Percentiles rank a stretch among this genome's conserved stretches.
These are phyloP conservation scores for Polytrichum formosum DNA, from an alignment of 225 moss, liverwort and hornwort genomes.

Conservation along the genomic window DNA sequence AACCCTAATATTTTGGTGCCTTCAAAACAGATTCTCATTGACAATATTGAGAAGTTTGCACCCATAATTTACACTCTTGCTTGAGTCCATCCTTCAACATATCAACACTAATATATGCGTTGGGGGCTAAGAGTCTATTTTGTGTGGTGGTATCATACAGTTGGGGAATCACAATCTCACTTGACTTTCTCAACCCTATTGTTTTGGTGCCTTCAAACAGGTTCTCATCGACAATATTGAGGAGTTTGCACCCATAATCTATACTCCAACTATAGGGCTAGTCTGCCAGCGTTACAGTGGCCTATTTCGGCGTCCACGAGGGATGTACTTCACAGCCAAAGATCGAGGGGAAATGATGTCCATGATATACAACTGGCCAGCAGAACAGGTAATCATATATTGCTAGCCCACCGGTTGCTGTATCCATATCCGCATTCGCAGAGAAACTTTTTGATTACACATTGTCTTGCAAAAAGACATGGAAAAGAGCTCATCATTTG, in stretches of 20 bases:
- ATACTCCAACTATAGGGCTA: conserved; percentile 93
- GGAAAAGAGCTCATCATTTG: too few relatives aligned
- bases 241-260: conserved; percentile 84
- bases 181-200: too few relatives aligned
- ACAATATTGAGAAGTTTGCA: conserved; percentile 82
- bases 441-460: too few relatives aligned
- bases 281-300: conserved; percentile 99
- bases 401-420: too few relatives aligned
- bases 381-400: conserved; percentile 52
- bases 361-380: conserved; percentile 94
- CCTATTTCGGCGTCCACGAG: conserved; percentile 84
- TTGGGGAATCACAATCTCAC: too few relatives aligned
- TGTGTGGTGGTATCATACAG: too few relatives aligned
- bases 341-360: conserved; percentile 96
- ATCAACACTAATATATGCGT: too few relatives aligned
- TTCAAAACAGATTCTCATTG: conserved; percentile 70
- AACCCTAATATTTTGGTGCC: too few relatives aligned
- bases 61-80: conserved; percentile 76
- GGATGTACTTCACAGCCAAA: conserved; percentile 91
- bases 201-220: conserved; percentile 24
- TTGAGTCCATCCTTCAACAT: too few relatives aligned
- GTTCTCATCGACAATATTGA: conserved; percentile 92
- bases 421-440: too few relatives aligned
- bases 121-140: too few relatives aligned
- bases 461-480: too few relatives aligned